These are phyloP conservation scores for Pseudoturritis turrita DNA, from an alignment of 345 rosid genomes.

Conservation along the genomic window DNA sequence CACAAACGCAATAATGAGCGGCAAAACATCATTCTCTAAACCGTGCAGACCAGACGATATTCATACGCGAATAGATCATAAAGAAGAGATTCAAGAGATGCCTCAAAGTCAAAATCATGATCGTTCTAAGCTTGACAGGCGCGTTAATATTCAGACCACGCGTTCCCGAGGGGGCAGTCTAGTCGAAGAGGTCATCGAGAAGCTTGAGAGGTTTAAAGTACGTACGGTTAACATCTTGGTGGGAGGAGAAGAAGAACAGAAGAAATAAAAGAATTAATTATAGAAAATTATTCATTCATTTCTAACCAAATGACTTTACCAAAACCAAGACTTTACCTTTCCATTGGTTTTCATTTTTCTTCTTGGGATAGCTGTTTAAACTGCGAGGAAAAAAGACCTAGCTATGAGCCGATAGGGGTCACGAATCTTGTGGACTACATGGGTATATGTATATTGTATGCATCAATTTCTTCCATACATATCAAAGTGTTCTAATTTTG, in stretches of 20 bases:
- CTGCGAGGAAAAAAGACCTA: neutral
- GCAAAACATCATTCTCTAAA: neutral
- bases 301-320: too few relatives aligned
- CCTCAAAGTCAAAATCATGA: neutral
- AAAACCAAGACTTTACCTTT: neutral
- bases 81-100: neutral
- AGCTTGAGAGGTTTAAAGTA: slow-evolving; percentile 38
- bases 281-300: neutral
- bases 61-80: neutral
- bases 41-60: neutral
- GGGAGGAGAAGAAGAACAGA: slow-evolving; percentile 14
- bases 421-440: too few relatives aligned
- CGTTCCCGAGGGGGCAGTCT: slow-evolving; percentile 26
- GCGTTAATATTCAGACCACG: neutral
- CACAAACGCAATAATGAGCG: neutral
- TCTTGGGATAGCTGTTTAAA: neutral
- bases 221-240: slow-evolving; percentile 27
- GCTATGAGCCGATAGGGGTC: too few relatives aligned
- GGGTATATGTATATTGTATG: too few relatives aligned
- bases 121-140: neutral
- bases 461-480: neutral
- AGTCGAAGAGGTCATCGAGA: neutral
- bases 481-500: neutral
- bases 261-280: slow-evolving; percentile 7
- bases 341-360: neutral